A percentile compares a stretch with the other conserved stretches of the same genome.
Evolutionary conservation across 768 basidiomycete species (phyloP).

Genomic region (Hypholoma fasciculare): DNA sequence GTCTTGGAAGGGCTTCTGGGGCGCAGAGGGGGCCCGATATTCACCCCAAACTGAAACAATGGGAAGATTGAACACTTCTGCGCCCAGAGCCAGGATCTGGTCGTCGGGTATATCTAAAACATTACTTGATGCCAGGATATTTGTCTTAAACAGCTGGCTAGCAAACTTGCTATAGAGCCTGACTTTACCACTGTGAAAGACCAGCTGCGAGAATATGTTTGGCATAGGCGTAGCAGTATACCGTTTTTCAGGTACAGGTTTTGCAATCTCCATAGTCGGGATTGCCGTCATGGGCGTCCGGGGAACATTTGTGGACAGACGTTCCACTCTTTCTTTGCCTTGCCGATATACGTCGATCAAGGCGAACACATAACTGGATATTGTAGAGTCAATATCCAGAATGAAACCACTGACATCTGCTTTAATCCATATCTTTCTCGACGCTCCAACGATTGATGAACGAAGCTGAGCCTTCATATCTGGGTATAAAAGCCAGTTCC

Average conservation of each 20-base stretch:
- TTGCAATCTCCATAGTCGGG: slow-evolving; percentile 15
- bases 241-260: slow-evolving; percentile 24
- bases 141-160: slow-evolving; percentile 38
- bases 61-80: slow-evolving; percentile 73
- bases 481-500: slow-evolving; percentile 77
- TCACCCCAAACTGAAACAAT: slow-evolving; percentile 82
- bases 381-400: slow-evolving; percentile 79
- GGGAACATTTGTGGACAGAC: slow-evolving; percentile 56
- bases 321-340: slow-evolving; percentile 77
- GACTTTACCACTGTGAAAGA: slow-evolving; percentile 85
- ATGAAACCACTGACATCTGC: slow-evolving; percentile 84
- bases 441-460: slow-evolving; percentile 46
- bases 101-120: slow-evolving; percentile 50
- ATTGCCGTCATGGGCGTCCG: slow-evolving; percentile 35
- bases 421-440: slow-evolving; percentile 57
- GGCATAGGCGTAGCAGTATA: slow-evolving; percentile 51
- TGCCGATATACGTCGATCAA: slow-evolving; percentile 82
- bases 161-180: slow-evolving; percentile 60
- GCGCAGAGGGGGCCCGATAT: slow-evolving; percentile 61
- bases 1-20: slow-evolving; percentile 33
- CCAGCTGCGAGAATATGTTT: slow-evolving; percentile 63
- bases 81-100: slow-evolving; percentile 49
- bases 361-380: slow-evolving; percentile 79
- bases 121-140: slow-evolving; percentile 29
- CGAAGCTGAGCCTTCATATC: slow-evolving; percentile 77